Conservation (phyloP, 257 asterid genomes). For the Solanum stenotomum region DNA sequence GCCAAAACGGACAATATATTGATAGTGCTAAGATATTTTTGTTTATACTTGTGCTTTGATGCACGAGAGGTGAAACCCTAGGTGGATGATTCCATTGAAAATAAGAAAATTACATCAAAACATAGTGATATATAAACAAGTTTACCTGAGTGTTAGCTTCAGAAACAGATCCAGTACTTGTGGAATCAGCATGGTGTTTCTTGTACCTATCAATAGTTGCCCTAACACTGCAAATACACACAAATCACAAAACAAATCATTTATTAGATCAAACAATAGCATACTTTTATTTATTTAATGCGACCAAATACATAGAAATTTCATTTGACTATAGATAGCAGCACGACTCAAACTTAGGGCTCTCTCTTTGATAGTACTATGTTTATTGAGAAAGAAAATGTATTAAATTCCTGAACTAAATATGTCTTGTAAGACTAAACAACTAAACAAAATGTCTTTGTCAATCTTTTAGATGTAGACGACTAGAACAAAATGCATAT, state of each 20-base stretch:
- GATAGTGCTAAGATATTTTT: not conserved
- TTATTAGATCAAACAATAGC: not conserved
- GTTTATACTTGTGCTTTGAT: not conserved
- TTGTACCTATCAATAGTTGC: constrained; percentile 83
- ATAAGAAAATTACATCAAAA: not conserved
- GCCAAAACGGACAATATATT: not conserved
- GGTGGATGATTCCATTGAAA: not conserved
- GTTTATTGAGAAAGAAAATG: no score
- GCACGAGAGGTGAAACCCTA: not conserved
- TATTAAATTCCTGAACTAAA: not conserved
- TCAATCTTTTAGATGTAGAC: not conserved
- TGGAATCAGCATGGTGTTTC: constrained; percentile 62
- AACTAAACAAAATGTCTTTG: not conserved
- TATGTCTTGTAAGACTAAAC: not conserved
- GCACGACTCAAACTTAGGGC: no score
- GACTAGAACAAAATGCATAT: not conserved
- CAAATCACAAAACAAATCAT: not conserved
- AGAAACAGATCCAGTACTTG: constrained; percentile 58
- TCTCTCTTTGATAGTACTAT: no score
- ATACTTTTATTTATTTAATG: not conserved
- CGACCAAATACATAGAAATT: not conserved
- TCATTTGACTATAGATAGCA: no score
- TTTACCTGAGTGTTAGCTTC: constrained; percentile 77
- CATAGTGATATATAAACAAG: not conserved
- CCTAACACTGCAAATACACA: constrained; percentile 53